phyloP scores from a whole-genome alignment of 2,329 filamentous ascomycete species.

The Phyllosticta paracitricarpa region DNA sequence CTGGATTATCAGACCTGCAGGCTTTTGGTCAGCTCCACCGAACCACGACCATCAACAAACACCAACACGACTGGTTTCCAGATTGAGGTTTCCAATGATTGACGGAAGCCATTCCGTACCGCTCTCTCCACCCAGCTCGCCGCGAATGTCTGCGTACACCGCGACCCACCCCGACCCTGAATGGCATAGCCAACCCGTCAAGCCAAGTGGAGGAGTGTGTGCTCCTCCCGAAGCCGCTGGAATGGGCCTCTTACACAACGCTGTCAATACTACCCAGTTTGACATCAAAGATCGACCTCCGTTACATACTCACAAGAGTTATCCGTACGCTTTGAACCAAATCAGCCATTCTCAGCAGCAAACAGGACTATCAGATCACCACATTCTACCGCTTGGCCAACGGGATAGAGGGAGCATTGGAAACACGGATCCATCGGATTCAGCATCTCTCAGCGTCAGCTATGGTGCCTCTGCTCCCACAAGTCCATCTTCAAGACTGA shows the following conservation, averaged over 20 bases:
- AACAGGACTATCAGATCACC: conserved; percentile 14
- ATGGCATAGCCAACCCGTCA: conserved; percentile 32
- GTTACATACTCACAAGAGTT: conserved; percentile 35
- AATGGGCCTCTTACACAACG: conserved; percentile 29
- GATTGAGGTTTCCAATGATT: conserved; percentile 24
- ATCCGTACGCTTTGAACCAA: conserved; percentile 32
- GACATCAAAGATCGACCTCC: conserved; percentile 27
- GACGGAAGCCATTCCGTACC: conserved; percentile 37
- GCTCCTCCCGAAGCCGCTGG: conserved; percentile 25
- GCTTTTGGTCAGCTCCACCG: conserved; percentile 2
- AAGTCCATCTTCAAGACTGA: conserved; percentile 35
- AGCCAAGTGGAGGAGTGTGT: conserved; percentile 24
- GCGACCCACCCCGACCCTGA: conserved; percentile 33
- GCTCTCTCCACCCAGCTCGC: conserved; percentile 40
- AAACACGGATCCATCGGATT: conserved; percentile 26
- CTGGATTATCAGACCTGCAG: conserved; percentile 7
- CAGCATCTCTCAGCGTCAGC: conserved; percentile 24
- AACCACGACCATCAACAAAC: conserved; percentile 3
- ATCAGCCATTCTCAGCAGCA: conserved; percentile 23
- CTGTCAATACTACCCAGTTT: conserved; percentile 25
- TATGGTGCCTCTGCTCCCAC: conserved; percentile 36
- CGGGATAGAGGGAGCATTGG: conserved; percentile 22
- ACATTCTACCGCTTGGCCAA: conserved; percentile 14
- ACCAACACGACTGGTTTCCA: background rate
- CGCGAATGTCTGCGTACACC: conserved; percentile 40